A percentile compares a stretch with the other conserved stretches of the same genome.
These are phyloP conservation scores for Phanerodontia chrysosporium DNA, from an alignment of 768 basidiomycete genomes.

Conservation along the genomic window DNA sequence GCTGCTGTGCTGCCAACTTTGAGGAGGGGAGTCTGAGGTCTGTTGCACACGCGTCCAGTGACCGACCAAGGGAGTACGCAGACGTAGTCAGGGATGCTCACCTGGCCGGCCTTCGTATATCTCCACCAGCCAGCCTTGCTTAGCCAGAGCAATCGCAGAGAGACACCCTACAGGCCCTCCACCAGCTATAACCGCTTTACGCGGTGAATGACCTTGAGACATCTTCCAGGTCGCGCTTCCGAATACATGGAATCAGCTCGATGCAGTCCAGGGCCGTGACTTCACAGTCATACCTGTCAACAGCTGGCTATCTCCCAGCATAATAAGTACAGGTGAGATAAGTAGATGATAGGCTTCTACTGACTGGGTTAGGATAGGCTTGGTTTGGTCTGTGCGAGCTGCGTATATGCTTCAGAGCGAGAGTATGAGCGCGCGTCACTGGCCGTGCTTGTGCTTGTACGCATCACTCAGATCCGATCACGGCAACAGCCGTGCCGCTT, in stretches of 20 bases:
- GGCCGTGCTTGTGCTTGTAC: too few relatives aligned
- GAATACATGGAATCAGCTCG: neutral
- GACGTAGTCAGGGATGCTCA: constrained; percentile 26
- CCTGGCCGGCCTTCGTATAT: constrained; percentile 80
- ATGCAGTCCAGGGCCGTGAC: neutral
- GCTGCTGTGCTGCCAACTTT: constrained; percentile 60
- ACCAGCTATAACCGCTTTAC: constrained; percentile 68
- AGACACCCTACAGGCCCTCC: constrained; percentile 96
- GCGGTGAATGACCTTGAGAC: constrained; percentile 3
- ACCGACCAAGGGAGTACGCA: neutral
- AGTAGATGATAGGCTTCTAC: neutral
- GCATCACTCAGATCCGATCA: neutral
- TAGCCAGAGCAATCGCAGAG: constrained; percentile 79
- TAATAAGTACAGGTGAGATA: neutral
- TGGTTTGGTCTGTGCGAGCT: neutral
- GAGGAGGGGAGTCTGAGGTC: constrained; percentile 74
- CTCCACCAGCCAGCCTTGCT: constrained; percentile 80
- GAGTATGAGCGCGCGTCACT: neutral
- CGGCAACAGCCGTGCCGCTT: neutral
- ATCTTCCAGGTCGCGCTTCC: neutral
- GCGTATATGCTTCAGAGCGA: neutral
- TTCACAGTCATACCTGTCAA: neutral
- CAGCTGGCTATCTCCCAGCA: neutral
- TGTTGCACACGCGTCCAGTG: constrained; percentile 25
- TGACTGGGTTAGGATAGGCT: neutral